Percentiles rank a stretch among this genome's conserved stretches.
phyloP scores from a whole-genome alignment of 768 basidiomycete genomes.

The Hebeloma cylindrosporum region DNA sequence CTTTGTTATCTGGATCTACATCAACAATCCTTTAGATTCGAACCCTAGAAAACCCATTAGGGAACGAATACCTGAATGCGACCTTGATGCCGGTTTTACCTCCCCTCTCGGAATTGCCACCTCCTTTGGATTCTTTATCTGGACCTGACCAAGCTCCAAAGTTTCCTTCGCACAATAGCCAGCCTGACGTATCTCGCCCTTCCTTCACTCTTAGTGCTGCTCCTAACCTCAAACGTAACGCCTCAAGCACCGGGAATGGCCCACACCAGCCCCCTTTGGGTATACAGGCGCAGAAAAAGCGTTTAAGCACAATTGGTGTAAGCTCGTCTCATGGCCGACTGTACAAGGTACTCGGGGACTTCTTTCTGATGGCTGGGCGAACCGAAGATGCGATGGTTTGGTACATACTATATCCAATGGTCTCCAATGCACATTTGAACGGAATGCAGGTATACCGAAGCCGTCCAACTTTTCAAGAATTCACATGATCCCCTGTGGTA shows the following conservation, averaged over 20 bases:
- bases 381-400: constrained; percentile 79
- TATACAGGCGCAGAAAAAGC: constrained; percentile 53
- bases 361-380: constrained; percentile 86
- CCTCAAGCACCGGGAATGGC: constrained; percentile 39
- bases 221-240: constrained; percentile 51
- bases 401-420: constrained; percentile 40
- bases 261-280: constrained; percentile 50
- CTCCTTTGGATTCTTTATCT: constrained; percentile 47
- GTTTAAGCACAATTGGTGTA: constrained; percentile 60
- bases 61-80: constrained; percentile 83
- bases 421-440: constrained; percentile 11
- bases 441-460: constrained; percentile 77
- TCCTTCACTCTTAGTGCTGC: constrained; percentile 38
- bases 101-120: constrained; percentile 58
- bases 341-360: constrained; percentile 85
- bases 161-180: constrained; percentile 50
- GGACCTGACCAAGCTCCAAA: constrained; percentile 46
- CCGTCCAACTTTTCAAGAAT: constrained; percentile 70
- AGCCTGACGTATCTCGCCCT: constrained; percentile 51
- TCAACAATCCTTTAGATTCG: constrained; percentile 51
- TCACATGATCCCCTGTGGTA: constrained; percentile 86
- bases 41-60: constrained; percentile 77
- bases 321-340: constrained; percentile 83
- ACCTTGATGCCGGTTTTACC: constrained; percentile 64
- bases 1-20: constrained; percentile 3